phyloP scores from a whole-genome alignment of 2,329 filamentous ascomycete species.

The Ophiocordyceps camponoti-leonardi region DNA sequence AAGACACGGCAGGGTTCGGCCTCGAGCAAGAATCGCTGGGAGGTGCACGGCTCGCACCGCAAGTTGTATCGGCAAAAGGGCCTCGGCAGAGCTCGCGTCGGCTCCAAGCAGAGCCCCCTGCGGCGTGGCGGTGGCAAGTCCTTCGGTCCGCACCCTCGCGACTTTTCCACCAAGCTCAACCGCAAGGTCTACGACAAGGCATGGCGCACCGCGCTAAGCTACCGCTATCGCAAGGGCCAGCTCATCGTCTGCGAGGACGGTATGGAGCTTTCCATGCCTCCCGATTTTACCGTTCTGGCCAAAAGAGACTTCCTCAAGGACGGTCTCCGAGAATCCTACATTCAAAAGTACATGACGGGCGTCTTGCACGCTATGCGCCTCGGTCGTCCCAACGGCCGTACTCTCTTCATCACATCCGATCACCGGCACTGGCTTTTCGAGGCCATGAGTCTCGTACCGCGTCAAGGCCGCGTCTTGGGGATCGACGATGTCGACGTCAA shows the following conservation, averaged over 20 bases:
- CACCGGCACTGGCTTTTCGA: slow-evolving; percentile 45
- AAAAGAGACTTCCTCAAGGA: slow-evolving; percentile 22
- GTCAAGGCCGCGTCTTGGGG: slow-evolving; percentile 52
- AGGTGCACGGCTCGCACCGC: slow-evolving; percentile 66
- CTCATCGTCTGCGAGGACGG: slow-evolving; percentile 69
- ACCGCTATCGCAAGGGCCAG: slow-evolving; percentile 76
- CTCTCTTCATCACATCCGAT: slow-evolving; percentile 54
- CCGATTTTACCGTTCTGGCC: slow-evolving; percentile 28
- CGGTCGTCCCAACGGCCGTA: slow-evolving; percentile 49
- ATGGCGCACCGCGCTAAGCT: slow-evolving; percentile 85
- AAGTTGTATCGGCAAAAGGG: slow-evolving; percentile 86
- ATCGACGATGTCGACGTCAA: slow-evolving; percentile 85
- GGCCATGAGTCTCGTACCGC: slow-evolving; percentile 44
- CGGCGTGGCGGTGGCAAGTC: slow-evolving; percentile 71
- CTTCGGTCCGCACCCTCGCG: slow-evolving; percentile 79
- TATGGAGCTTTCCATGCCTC: slow-evolving; percentile 45
- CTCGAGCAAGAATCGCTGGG: slow-evolving; percentile 60
- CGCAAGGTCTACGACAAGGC: slow-evolving; percentile 89
- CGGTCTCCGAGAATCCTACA: slow-evolving; percentile 36
- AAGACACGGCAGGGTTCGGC: slow-evolving; percentile 75
- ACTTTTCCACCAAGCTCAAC: slow-evolving; percentile 72
- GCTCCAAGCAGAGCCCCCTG: slow-evolving; percentile 67
- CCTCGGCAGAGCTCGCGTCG: slow-evolving; percentile 59
- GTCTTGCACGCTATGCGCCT: slow-evolving; percentile 57
- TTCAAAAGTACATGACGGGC: slow-evolving; percentile 44